Evolutionary conservation across 768 basidiomycete species (phyloP), one percentile per base, ranked within the genome.

Genomic region (Termitomyces eurrhizus): DNA sequence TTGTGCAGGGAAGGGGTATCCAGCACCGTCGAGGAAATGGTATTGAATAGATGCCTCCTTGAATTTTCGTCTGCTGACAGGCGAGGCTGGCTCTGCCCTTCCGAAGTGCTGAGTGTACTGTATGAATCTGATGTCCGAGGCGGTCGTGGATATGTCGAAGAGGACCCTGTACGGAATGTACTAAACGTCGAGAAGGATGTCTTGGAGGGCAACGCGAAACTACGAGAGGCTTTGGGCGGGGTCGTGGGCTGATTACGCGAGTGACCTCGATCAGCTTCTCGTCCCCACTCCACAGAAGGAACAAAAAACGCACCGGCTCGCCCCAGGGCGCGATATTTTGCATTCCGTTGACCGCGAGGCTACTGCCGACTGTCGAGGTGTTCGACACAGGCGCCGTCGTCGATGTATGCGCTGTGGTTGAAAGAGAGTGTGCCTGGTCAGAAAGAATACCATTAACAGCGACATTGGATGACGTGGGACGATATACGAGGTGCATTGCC

Each of bases 171-270:
- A 26, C 68, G 73, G 60, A 66, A 62, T 59, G 59, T 59, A 42
- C 41, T 59, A 36, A 66, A 64, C 11, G 68, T 73, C 21, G 68
- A 67, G 59, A 82, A 74, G 0, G 80, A 80, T 0, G 73, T 49
- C 61, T 81, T 80, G 11, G 72, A 66, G 5, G 68, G 60, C 57
- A 81, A 77, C 9, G 73, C 73, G 59, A 80, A 80, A 8, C 67
- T 66, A 18, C 72, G 70, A n/a, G 68, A 65, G 11, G 70, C 52
- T 64, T 80, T 82, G 36, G 80, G 75, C 18, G 80, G 78, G 11
- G 77, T 78, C 3, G 75, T 75, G 2, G 80, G 78, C 80, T 81
- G 49, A 39, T 39, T 53, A 39, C 37, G 14, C 36, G 37, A 18
- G 21, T 54, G 32, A 12, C 53, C 41, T 32, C 21, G 35, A 49